phyloP scores from a whole-genome alignment of 192 early-diverging fungal species.

The Rhizophagus clarus region DNA sequence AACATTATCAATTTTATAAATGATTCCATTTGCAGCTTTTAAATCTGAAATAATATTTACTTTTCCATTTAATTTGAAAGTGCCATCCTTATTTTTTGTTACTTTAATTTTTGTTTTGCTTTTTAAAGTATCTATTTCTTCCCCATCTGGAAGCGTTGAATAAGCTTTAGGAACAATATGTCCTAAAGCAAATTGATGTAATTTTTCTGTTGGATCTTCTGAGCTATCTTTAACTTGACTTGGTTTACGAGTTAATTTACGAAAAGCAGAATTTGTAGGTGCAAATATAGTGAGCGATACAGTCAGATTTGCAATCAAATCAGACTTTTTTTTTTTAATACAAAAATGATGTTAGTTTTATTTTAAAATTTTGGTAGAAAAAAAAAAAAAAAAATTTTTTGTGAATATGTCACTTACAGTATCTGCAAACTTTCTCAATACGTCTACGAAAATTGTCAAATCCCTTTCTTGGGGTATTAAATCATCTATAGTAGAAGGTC shows the following conservation, averaged over 20 bases:
- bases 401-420: not conserved
- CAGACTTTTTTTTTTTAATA: not conserved
- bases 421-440: conserved; percentile 2
- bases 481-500: conserved; percentile 22
- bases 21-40: conserved; percentile 8
- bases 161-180: not conserved
- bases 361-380: not conserved
- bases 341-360: not conserved
- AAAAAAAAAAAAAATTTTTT: not conserved
- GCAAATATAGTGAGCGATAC: not conserved
- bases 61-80: conserved; percentile 17
- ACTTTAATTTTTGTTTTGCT: not conserved
- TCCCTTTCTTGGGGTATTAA: conserved; percentile 29
- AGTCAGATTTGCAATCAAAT: not conserved
- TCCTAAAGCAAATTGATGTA: conserved; percentile 20
- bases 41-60: not conserved
- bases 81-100: not conserved
- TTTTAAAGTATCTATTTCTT: not conserved
- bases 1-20: conserved; percentile 27
- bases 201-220: conserved; percentile 11
- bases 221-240: not conserved
- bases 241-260: not conserved
- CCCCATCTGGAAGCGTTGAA: not conserved
- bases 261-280: conserved; percentile 15
- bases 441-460: conserved; percentile 26